These are phyloP conservation scores for Candida nitratophila DNA, from an alignment of 805 yeast species.

Conservation along the genomic window DNA sequence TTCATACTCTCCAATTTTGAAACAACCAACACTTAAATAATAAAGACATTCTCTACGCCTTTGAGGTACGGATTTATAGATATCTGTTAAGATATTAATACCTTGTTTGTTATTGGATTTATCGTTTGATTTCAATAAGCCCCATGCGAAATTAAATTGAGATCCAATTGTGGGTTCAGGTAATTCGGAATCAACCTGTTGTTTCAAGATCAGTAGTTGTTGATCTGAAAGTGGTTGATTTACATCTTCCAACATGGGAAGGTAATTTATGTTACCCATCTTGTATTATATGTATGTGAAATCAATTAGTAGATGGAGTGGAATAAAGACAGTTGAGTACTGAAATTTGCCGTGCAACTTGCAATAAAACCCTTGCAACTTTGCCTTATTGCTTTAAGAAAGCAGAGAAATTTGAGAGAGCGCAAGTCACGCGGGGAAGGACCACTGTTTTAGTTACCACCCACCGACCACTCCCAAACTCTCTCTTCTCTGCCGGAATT, in stretches of 20 bases:
- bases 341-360: no score
- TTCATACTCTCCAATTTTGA: slow-evolving; percentile 78
- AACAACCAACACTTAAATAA: slow-evolving; percentile 82
- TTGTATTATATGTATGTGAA: neutral
- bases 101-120: slow-evolving; percentile 71
- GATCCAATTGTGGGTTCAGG: slow-evolving; percentile 79
- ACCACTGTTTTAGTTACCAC: no score
- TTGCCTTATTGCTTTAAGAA: no score
- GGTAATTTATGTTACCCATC: slow-evolving; percentile 20
- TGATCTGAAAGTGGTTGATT: slow-evolving; percentile 56
- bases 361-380: no score
- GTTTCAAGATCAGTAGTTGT: slow-evolving; percentile 67
- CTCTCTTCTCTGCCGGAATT: no score
- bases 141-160: slow-evolving; percentile 95
- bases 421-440: no score
- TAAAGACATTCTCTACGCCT: slow-evolving; percentile 87
- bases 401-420: no score
- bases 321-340: no score
- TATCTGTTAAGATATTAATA: slow-evolving; percentile 59
- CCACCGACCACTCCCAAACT: no score
- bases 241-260: slow-evolving; percentile 20
- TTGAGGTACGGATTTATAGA: slow-evolving; percentile 69
- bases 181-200: slow-evolving; percentile 74
- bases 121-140: slow-evolving; percentile 65
- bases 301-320: no score